Evolutionary conservation across 2,329 filamentous ascomycete genomes (phyloP).

Genomic region (Calonectria honghensis): DNA sequence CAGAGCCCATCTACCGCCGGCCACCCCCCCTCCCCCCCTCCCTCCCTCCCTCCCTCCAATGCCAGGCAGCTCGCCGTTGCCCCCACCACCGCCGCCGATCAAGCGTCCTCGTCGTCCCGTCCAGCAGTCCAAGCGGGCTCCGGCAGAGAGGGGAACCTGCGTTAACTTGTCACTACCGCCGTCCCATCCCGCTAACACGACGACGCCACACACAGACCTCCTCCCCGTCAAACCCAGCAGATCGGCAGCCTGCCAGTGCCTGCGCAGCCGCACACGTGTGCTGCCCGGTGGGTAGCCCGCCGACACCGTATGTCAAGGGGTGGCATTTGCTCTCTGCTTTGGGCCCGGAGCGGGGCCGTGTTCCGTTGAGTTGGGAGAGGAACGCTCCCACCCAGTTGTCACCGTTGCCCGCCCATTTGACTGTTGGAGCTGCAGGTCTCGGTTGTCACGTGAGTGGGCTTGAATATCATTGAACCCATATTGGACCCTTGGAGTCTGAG

Average conservation of each 20-base stretch:
- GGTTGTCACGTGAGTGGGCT: conserved; percentile 32
- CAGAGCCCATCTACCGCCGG: background rate
- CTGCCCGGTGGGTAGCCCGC: conserved; percentile 9
- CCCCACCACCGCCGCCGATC: conserved; percentile 25
- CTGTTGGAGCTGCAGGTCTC: conserved; percentile 32
- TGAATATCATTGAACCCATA: background rate
- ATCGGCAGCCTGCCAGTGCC: conserved; percentile 29
- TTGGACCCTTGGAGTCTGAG: background rate
- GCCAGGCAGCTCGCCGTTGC: conserved; percentile 24
- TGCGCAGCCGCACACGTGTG: conserved; percentile 21
- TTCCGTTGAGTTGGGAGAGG: conserved; percentile 20
- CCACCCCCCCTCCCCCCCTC: background rate
- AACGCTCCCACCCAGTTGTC: conserved; percentile 18
- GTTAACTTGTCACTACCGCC: conserved; percentile 11
- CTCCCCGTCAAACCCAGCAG: conserved; percentile 23
- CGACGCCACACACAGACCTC: conserved; percentile 29
- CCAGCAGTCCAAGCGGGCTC: conserved; percentile 31
- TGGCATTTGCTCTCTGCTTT: conserved; percentile 1
- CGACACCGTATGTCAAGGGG: conserved; percentile 18
- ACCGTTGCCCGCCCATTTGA: conserved; percentile 20
- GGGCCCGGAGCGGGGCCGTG: conserved; percentile 9
- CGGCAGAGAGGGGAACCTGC: conserved; percentile 28
- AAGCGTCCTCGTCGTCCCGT: conserved; percentile 20
- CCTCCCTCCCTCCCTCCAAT: background rate
- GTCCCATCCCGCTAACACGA: conserved; percentile 32